These are phyloP conservation scores for Euphorbia corollata DNA, from an alignment of 441 rosid genomes.

Conservation along the genomic window DNA sequence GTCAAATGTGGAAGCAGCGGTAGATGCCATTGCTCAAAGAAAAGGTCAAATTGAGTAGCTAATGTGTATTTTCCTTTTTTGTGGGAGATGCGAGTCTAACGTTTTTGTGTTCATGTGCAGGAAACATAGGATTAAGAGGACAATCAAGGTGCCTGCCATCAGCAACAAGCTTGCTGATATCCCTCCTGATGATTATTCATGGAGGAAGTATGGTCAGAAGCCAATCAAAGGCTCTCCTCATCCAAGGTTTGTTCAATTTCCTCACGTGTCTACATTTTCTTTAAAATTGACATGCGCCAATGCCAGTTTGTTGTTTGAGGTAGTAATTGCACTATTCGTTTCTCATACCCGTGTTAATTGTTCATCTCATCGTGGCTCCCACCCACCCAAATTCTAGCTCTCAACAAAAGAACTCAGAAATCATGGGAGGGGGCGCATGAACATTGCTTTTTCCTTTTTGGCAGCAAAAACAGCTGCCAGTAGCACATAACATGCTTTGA, in stretches of 20 bases:
- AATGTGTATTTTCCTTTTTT: not conserved
- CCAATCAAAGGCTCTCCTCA: slow-evolving; percentile 84
- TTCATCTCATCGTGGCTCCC: not conserved
- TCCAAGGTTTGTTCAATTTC: slow-evolving; percentile 49
- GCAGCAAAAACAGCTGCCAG: too few relatives aligned
- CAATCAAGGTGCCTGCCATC: slow-evolving; percentile 68
- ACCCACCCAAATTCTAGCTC: not conserved
- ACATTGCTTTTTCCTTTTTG: too few relatives aligned
- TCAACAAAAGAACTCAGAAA: too few relatives aligned
- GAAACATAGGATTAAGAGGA: slow-evolving; percentile 60
- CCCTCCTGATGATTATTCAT: slow-evolving; percentile 72
- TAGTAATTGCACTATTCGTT: not conserved
- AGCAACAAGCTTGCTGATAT: slow-evolving; percentile 79
- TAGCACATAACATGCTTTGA: too few relatives aligned
- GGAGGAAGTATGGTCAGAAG: slow-evolving; percentile 83
- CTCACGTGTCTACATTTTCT: too few relatives aligned
- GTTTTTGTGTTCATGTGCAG: slow-evolving; percentile 27
- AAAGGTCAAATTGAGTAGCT: slow-evolving; percentile 34
- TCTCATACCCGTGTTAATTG: not conserved
- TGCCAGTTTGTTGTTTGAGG: not conserved
- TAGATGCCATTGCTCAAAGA: slow-evolving; percentile 75
- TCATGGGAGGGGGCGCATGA: too few relatives aligned
- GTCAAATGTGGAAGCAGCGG: slow-evolving; percentile 52
- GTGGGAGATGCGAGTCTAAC: not conserved
- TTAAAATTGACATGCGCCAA: not conserved